These are phyloP conservation scores for Limtongozyma cylindracea DNA, from an alignment of 805 yeast species.

Conservation along the genomic window DNA sequence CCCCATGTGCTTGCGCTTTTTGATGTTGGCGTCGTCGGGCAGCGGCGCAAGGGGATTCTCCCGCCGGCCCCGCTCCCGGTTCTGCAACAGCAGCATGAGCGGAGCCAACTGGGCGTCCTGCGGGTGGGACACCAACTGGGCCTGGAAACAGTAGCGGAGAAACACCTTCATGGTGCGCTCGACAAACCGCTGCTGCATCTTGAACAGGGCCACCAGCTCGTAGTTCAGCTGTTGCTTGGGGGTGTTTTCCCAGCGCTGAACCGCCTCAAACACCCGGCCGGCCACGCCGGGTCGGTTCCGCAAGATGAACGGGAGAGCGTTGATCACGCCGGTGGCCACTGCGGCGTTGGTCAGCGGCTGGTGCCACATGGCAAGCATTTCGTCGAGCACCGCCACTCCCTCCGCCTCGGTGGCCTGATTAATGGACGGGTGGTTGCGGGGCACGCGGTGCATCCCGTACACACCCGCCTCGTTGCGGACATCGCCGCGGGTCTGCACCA, in stretches of 20 bases:
- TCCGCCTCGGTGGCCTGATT: conserved; percentile 26
- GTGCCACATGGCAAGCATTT: conserved; percentile 18
- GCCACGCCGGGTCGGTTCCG: conserved; percentile 39
- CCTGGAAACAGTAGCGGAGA: conserved; percentile 11
- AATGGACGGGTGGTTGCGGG: conserved; percentile 39
- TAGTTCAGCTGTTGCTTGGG: conserved; percentile 26
- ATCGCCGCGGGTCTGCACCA: conserved; percentile 19
- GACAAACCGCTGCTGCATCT: conserved; percentile 32
- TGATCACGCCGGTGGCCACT: conserved; percentile 39
- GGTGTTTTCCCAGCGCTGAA: conserved; percentile 36
- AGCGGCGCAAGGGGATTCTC: conserved; percentile 9
- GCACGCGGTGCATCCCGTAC: conserved; percentile 23
- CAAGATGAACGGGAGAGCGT: conserved; percentile 35
- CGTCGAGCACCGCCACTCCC: conserved; percentile 49
- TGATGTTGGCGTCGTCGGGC: conserved; percentile 8
- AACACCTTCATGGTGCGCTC: conserved; percentile 29
- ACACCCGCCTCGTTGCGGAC: conserved; percentile 8
- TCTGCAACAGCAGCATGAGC: conserved; percentile 7
- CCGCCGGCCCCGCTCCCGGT: conserved; percentile 16
- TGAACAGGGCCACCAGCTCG: conserved; percentile 17
- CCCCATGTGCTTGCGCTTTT: conserved; percentile 16
- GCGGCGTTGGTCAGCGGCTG: conserved; percentile 20
- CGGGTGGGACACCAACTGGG: conserved; percentile 11
- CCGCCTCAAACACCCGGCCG: conserved; percentile 25
- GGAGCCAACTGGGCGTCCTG: conserved; percentile 7